Evolutionary conservation across 179 eudicot species (phyloP).

Genomic region (Beta corolliflora): DNA sequence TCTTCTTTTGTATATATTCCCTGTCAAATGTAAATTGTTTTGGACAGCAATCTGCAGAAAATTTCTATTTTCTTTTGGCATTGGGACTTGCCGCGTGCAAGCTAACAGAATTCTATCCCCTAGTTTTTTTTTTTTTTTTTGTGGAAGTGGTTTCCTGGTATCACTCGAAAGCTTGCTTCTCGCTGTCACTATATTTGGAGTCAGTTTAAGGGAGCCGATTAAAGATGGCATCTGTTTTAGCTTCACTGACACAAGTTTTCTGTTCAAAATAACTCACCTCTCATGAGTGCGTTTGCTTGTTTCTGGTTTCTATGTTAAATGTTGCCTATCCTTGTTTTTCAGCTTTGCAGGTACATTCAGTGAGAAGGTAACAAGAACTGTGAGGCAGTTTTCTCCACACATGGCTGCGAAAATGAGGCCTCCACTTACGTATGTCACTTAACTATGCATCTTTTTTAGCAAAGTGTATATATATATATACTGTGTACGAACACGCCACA

Average conservation of each 20-base stretch:
- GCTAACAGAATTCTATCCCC: not conserved
- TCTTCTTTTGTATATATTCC: not conserved
- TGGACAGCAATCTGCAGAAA: not conserved
- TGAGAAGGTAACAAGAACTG: conserved; percentile 85
- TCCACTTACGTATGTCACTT: conserved; percentile 70
- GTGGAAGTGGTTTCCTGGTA: not conserved
- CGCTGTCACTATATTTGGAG: not conserved
- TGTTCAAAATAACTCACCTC: not conserved
- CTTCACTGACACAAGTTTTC: not conserved
- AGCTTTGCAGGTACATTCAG: conserved; percentile 88
- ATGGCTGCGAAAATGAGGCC: conserved; percentile 97
- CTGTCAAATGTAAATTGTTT: not conserved
- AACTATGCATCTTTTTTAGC: not conserved
- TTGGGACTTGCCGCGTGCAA: not conserved
- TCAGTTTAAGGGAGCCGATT: not conserved
- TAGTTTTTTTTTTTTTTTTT: not conserved
- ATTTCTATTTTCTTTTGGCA: not conserved
- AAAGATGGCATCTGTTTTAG: not conserved
- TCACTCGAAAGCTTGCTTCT: not conserved
- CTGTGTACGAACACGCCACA: too few species aligned
- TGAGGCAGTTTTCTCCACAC: conserved; percentile 86
- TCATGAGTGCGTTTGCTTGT: not conserved
- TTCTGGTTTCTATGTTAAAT: conserved; percentile 11
- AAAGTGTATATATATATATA: not conserved
- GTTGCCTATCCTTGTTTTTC: conserved; percentile 28